Base-by-base conservation (phyloP, 768 basidiomycete genomes). In the Terana coerulea region DNA sequence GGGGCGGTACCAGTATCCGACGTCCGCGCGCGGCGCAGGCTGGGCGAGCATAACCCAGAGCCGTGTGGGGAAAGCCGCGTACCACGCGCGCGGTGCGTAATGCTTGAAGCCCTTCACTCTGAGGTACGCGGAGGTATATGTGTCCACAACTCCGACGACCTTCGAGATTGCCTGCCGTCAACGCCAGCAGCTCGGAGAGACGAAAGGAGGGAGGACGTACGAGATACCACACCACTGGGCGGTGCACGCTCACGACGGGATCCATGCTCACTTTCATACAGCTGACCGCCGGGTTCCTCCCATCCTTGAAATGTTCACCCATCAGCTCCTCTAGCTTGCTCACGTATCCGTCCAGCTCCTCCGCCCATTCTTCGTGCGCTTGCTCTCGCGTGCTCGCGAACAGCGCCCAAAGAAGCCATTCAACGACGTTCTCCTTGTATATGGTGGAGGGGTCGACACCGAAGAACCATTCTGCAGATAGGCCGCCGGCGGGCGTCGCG, bases 331-430 rank as follows among this genome's bases (percentile, higher is more conserved):
- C 79, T 19, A 81, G 58, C 5, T 33, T 52, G 5, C 60, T 42
- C 2, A 80, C 45, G 57, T 84, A 85, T 17, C 61, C 68, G 8
- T 73, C 68, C 1, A 85, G 58, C 59, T 84, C 84, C 2, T 78
- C 78, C 12, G 66, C 59, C 74, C 78, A 79, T 31, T 71, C 73
- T 15, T 68, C 53, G 19, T 56, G 47, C 3, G 55, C 40, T 9
- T 67, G 59, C 4, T 67, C 60, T 25, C 65, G 60, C 5, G 72
- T 65, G 3, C 70, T 64, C 1, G 75, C 75, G 60, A 84, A 86
- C 21, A 86, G 53, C 0, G 81, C 78, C 83, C 83, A 86, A 5
- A 81, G 68, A n/a, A 86, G 61, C 84, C 83, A 86, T 40, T 83
- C 80, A 5, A 69, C 41, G 34, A 77, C 64, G 53, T 86, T 83